phyloP scores from a whole-genome alignment of 2,329 filamentous ascomycete species.

The Cladosporium sphaerospermum region DNA sequence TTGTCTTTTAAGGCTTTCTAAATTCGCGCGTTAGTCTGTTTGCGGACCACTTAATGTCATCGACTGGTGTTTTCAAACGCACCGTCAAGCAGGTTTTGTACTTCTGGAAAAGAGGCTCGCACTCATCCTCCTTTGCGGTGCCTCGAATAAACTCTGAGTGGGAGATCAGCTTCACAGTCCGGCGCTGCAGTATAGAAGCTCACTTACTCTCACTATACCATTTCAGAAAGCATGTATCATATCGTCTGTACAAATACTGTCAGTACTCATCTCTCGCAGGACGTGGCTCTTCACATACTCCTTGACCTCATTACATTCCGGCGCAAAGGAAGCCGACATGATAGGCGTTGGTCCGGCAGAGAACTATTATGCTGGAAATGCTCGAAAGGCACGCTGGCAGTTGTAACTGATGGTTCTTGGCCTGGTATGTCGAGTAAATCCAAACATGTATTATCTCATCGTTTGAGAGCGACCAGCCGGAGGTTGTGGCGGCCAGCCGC shows the following conservation, averaged over 20 bases:
- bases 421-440: no score
- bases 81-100: slow-evolving; percentile 85
- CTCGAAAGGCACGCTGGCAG: no score
- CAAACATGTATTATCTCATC: no score
- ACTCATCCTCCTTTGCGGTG: slow-evolving; percentile 77
- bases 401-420: no score
- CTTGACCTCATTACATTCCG: slow-evolving; percentile 92
- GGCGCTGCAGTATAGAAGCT: background rate
- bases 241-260: slow-evolving; percentile 55
- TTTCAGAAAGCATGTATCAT: slow-evolving; percentile 95
- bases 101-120: slow-evolving; percentile 74
- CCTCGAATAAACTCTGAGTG: slow-evolving; percentile 74
- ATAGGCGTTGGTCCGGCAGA: background rate
- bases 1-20: slow-evolving; percentile 80
- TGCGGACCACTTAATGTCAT: background rate
- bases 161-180: background rate
- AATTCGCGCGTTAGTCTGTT: background rate
- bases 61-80: slow-evolving; percentile 27
- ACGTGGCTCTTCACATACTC: slow-evolving; percentile 55
- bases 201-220: slow-evolving; percentile 97
- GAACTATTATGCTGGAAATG: no score
- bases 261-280: no score
- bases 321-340: slow-evolving; percentile 92
- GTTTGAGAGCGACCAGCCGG: background rate
- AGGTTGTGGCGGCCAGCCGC: background rate